Conservation (phyloP, 2,329 filamentous ascomycete genomes). For the Ophiostoma sp. region DNA sequence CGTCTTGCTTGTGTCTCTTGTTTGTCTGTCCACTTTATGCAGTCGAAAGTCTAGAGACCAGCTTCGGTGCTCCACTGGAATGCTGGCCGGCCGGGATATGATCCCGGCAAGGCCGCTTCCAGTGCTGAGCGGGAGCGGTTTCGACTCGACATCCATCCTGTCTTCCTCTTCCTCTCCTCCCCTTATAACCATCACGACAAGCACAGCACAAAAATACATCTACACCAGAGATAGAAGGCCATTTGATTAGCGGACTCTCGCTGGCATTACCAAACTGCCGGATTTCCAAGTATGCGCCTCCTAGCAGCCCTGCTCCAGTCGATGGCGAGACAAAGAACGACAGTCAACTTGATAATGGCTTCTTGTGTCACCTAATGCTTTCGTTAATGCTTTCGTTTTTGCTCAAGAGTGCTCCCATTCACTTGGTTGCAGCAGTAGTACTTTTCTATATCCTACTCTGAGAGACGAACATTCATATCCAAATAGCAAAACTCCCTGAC, state of each 20-base stretch:
- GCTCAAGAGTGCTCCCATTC: background rate
- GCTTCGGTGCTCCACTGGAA: background rate
- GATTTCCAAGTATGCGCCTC: slow-evolving; percentile 10
- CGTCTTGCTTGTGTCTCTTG: background rate
- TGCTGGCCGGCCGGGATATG: background rate
- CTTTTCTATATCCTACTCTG: background rate
- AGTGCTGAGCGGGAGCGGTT: slow-evolving; percentile 9
- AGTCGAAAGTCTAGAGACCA: background rate
- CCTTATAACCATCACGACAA: background rate
- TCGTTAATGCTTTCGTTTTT: too few species aligned
- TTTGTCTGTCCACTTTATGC: too few species aligned
- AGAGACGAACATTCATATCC: background rate
- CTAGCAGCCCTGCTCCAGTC: slow-evolving; percentile 12
- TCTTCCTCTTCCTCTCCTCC: background rate
- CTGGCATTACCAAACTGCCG: background rate
- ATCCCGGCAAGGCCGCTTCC: background rate
- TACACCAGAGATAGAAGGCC: slow-evolving; percentile 3
- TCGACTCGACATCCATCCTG: background rate
- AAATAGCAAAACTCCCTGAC: background rate
- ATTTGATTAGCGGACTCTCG: slow-evolving; percentile 3
- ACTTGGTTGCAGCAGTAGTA: background rate
- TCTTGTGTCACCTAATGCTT: background rate
- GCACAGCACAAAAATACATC: background rate
- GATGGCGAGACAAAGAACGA: background rate
- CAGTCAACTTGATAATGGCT: background rate